Evolutionary conservation across 2,329 filamentous ascomycete species (phyloP).

Genomic region (Sarocladium kiliense): DNA sequence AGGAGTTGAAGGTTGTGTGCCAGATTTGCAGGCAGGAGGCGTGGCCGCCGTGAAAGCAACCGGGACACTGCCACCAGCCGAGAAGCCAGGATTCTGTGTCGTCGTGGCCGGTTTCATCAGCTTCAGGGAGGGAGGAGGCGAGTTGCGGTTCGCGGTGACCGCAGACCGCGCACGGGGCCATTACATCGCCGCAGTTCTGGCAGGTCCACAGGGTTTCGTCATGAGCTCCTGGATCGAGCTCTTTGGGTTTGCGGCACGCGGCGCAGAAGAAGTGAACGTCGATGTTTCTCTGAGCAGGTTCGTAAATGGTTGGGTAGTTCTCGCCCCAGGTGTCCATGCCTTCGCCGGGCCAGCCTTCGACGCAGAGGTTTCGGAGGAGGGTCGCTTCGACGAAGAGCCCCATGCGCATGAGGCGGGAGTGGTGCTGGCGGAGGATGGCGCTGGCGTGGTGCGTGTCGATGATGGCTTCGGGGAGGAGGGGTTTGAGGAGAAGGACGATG

Average conservation of each 20-base stretch:
- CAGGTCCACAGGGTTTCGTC: constrained; percentile 50
- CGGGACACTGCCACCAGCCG: constrained; percentile 60
- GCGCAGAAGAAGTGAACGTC: constrained; percentile 50
- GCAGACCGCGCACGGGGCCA: constrained; percentile 56
- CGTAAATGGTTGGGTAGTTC: constrained; percentile 49
- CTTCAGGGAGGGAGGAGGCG: constrained; percentile 29
- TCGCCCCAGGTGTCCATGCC: constrained; percentile 47
- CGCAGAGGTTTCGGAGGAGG: constrained; percentile 55
- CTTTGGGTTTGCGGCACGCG: constrained; percentile 50
- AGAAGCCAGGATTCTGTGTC: constrained; percentile 22
- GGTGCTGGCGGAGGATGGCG: constrained; percentile 54
- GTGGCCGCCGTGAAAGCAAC: constrained; percentile 59
- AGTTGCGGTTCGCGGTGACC: constrained; percentile 45
- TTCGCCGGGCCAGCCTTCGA: constrained; percentile 49
- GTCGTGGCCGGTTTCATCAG: constrained; percentile 19
- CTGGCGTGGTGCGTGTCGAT: constrained; percentile 52
- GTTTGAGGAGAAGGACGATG: constrained; percentile 55
- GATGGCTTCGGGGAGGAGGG: constrained; percentile 48
- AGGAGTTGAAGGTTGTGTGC: constrained; percentile 39
- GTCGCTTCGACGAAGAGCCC: constrained; percentile 56
- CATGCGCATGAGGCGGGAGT: constrained; percentile 54
- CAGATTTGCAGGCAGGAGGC: constrained; percentile 54
- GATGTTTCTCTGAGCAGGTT: constrained; percentile 48
- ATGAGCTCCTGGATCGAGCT: constrained; percentile 41
- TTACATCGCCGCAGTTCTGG: constrained; percentile 46